Evolutionary conservation across 1,284 basidiomycete species (phyloP), one percentile per base, ranked within the genome.

Genomic region (Apiotrichum montevideense): DNA sequence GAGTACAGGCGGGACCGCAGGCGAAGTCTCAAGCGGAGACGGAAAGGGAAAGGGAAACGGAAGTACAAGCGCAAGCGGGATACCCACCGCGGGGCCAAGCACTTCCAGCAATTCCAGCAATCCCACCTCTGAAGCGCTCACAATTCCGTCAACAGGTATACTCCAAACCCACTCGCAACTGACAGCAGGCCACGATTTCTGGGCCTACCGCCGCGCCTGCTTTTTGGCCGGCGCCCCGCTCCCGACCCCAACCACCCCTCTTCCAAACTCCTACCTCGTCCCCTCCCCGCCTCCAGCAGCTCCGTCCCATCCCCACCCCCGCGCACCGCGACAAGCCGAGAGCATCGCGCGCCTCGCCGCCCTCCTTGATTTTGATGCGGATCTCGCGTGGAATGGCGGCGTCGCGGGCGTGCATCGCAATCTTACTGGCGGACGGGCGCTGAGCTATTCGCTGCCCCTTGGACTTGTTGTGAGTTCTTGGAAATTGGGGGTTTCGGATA

Each of bases 391-490:
- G 75, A 65, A 67, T n/a, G 62, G 58, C 1, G 73, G 72, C 4
- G 59, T 75, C 3, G 65, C 57, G 39, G 61, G 56, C 4, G 69
- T 77, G 7, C 63, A 64, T 35, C 57, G 56, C 13, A 64, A 65
- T 45, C 62, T 74, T 39, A 65, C 55, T 2, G 68, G 59, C 11
- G 67, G 69, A 3, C 70, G 66, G 52, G 57, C 55, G 54, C 55
- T 77, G 34, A 62, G 66, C 3, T 64, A 61, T 39, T 65, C 69
- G 5, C 46, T 76, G 54, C 59, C 66, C 51, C 58, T 77, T 39
- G 68, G 71, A 8, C 46, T 74, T 35, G 70, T 74, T 2, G 73
- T 75, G 61, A 66, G 72, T 70, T 8, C 15, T 15, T 13, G n/a
- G 9, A 7, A 42, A 7, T 13, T 15, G 41, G 6, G 9, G n/a